Evolutionary conservation across 1,284 basidiomycete species (phyloP).

Genomic region (Sporisorium reilianum): DNA sequence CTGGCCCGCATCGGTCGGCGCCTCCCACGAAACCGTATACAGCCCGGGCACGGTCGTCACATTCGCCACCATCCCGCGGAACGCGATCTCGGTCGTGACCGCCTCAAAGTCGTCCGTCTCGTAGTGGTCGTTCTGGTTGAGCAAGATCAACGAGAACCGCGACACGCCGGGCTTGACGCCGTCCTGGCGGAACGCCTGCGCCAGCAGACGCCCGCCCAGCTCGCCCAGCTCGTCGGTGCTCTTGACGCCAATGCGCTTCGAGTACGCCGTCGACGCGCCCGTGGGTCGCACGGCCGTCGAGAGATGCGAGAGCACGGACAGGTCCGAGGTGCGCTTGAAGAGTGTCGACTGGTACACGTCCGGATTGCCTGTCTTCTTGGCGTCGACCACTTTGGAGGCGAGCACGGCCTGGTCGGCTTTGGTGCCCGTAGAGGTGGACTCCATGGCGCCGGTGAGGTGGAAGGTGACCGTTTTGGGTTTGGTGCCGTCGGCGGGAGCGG

Average conservation of each 20-base stretch:
- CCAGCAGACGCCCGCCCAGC: conserved; percentile 29
- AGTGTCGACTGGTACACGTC: conserved; percentile 14
- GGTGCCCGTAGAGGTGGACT: not conserved
- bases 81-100: conserved; percentile 32
- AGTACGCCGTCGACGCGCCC: conserved; percentile 15
- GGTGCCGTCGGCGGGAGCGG: not conserved
- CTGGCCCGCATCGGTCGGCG: conserved; percentile 30
- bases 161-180: conserved; percentile 29
- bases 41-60: conserved; percentile 36
- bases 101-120: conserved; percentile 34
- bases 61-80: conserved; percentile 39
- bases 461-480: not conserved
- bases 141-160: conserved; percentile 44
- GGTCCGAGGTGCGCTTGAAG: conserved; percentile 49
- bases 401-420: conserved; percentile 1
- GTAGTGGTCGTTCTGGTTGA: conserved; percentile 59
- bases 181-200: conserved; percentile 48
- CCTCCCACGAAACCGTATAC: conserved; percentile 48
- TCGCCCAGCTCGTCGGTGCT: conserved; percentile 41
- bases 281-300: conserved; percentile 43
- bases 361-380: conserved; percentile 24
- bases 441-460: not conserved
- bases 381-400: conserved; percentile 25
- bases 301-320: conserved; percentile 45
- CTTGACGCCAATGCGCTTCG: conserved; percentile 43